Evolutionary conservation across 2,329 filamentous ascomycete species (phyloP).

Genomic region (Camptophora hylomeconis): DNA sequence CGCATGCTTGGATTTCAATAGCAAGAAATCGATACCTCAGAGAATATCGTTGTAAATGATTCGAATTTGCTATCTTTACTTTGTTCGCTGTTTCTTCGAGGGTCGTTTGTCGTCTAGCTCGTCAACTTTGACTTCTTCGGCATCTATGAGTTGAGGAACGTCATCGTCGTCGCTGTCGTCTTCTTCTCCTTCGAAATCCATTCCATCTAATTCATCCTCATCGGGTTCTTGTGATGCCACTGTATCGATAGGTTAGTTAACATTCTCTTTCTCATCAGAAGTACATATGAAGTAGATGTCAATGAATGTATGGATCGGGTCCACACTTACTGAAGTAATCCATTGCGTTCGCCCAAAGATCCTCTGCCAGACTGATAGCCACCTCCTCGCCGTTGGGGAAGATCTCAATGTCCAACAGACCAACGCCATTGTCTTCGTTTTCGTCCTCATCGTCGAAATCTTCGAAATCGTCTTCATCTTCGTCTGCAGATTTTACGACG

Average conservation of each 20-base stretch:
- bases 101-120: slow-evolving; percentile 22
- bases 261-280: slow-evolving; percentile 1
- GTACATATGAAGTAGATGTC: not conserved
- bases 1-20: too few relatives aligned
- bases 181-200: slow-evolving; percentile 48
- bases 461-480: slow-evolving; percentile 27
- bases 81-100: slow-evolving; percentile 5
- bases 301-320: not conserved
- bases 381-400: slow-evolving; percentile 80
- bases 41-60: too few relatives aligned
- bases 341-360: slow-evolving; percentile 38
- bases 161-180: slow-evolving; percentile 44
- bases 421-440: slow-evolving; percentile 47
- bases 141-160: slow-evolving; percentile 23
- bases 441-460: slow-evolving; percentile 40
- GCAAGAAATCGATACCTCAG: too few relatives aligned
- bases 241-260: slow-evolving; percentile 1
- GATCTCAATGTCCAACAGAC: slow-evolving; percentile 62
- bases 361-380: slow-evolving; percentile 68
- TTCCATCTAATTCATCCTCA: slow-evolving; percentile 44
- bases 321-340: slow-evolving; percentile 12
- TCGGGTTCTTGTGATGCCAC: slow-evolving; percentile 22
- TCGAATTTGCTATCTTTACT: too few relatives aligned
- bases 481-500: slow-evolving; percentile 37
- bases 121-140: slow-evolving; percentile 31